phyloP scores from a whole-genome alignment of 208 protist genomes.

The Acanthamoeba lenticulata region DNA sequence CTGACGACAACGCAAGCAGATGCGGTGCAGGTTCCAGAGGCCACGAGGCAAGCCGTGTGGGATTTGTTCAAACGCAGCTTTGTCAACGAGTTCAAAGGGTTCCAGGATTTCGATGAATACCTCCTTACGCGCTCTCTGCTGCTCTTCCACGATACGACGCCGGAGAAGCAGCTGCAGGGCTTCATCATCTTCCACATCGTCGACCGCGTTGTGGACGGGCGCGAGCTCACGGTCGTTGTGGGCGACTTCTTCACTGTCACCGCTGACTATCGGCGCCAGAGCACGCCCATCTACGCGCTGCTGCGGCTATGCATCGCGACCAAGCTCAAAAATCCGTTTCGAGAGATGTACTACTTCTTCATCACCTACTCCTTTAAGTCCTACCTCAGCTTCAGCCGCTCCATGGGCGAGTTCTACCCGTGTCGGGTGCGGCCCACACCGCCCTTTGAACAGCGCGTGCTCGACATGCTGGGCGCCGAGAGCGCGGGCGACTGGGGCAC shows the following conservation, averaged over 20 bases:
- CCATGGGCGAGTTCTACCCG: conserved; percentile 63
- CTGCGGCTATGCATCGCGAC: conserved; percentile 43
- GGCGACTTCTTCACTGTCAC: conserved; percentile 52
- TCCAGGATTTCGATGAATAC: conserved; percentile 52
- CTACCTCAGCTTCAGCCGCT: conserved; percentile 60
- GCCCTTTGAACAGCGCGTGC: conserved; percentile 30
- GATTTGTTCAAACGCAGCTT: conserved; percentile 51
- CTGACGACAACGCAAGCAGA: conserved; percentile 25
- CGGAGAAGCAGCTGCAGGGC: conserved; percentile 30
- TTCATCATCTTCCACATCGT: conserved; percentile 58
- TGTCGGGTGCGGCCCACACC: background rate
- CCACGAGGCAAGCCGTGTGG: background rate
- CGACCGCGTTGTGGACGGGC: conserved; percentile 12
- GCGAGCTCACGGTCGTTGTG: conserved; percentile 39
- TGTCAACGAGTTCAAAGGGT: conserved; percentile 58
- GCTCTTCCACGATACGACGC: conserved; percentile 44
- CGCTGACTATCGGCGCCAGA: conserved; percentile 34
- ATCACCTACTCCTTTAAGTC: conserved; percentile 57
- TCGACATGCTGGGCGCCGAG: background rate
- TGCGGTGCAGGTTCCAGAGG: background rate
- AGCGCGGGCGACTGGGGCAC: conserved; percentile 58
- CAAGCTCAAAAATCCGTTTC: conserved; percentile 27
- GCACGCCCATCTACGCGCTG: conserved; percentile 55
- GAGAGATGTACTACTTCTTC: conserved; percentile 64
- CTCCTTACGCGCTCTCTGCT: conserved; percentile 12